Evolutionary conservation across 2,329 filamentous ascomycete genomes (phyloP).

Genomic region (Mycosphaerella sp.): DNA sequence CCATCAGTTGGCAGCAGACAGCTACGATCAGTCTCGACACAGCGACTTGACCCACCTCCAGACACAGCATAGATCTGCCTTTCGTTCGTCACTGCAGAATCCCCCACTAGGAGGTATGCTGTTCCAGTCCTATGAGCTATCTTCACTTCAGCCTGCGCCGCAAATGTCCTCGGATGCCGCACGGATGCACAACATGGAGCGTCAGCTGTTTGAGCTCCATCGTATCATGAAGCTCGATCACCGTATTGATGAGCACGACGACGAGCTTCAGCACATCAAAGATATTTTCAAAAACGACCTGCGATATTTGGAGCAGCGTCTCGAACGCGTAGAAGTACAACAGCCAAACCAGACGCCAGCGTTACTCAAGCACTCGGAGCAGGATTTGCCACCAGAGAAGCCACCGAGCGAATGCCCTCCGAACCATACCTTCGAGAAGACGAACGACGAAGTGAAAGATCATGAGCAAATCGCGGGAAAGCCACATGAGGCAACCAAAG

Average conservation of each 20-base stretch:
- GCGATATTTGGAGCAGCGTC: conserved; percentile 8
- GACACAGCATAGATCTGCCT: not conserved
- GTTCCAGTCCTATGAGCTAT: conserved; percentile 4
- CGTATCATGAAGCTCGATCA: conserved; percentile 13
- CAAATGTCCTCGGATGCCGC: not conserved
- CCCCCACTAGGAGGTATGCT: conserved; percentile 7
- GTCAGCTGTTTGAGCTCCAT: not conserved
- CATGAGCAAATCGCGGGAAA: conserved; percentile 1
- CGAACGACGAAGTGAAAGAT: conserved; percentile 2
- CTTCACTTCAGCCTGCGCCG: not conserved
- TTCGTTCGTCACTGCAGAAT: conserved; percentile 7
- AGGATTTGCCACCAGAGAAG: not conserved
- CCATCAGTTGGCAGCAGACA: not conserved
- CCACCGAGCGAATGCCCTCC: conserved; percentile 4
- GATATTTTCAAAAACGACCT: conserved; percentile 11
- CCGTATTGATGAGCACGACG: conserved; percentile 1
- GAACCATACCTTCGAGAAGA: conserved; percentile 7
- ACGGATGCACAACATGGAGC: not conserved
- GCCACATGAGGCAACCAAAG: conserved; percentile 6
- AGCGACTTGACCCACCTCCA: not conserved
- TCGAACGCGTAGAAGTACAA: not conserved
- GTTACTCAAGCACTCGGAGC: not conserved
- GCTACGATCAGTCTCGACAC: too few species aligned
- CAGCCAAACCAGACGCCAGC: not conserved
- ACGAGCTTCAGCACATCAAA: conserved; percentile 11